A percentile compares a stretch with the other conserved stretches of the same genome.
phyloP scores from a whole-genome alignment of 768 basidiomycete genomes.

The Pleurotus platypus region DNA sequence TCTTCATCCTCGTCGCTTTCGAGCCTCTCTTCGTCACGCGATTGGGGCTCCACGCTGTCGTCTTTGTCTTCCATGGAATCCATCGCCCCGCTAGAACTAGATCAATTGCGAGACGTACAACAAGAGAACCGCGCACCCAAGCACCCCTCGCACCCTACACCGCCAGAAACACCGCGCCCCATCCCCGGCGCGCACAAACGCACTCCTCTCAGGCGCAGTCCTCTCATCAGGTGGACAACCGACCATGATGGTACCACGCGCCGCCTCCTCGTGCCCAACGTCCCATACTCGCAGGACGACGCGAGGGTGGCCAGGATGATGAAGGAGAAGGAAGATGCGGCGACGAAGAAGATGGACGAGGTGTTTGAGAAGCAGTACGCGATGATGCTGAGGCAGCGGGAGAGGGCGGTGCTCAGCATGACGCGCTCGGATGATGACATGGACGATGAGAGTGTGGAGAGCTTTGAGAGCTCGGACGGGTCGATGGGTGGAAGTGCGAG shows the following conservation, averaged over 20 bases:
- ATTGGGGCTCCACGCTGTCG: neutral
- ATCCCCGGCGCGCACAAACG: neutral
- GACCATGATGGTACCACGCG: neutral
- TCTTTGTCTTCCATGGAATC: neutral
- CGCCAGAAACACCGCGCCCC: constrained; percentile 3
- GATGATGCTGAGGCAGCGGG: constrained; percentile 1
- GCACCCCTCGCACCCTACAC: neutral
- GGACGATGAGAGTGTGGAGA: neutral
- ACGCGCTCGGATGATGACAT: neutral
- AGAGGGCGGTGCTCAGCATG: neutral
- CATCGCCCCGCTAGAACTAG: neutral
- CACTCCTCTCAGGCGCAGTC: neutral
- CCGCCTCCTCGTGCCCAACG: neutral
- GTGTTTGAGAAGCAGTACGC: constrained; percentile 5
- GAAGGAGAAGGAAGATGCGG: neutral
- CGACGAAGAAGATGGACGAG: neutral
- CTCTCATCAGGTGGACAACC: constrained; percentile 1
- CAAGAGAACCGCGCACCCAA: too few species aligned
- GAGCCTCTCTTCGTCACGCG: neutral
- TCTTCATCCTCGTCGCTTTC: constrained; percentile 4
- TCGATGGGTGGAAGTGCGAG: neutral
- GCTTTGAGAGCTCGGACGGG: too few species aligned
- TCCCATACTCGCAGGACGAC: neutral
- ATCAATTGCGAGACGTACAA: too few species aligned
- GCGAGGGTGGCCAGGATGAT: neutral